phyloP scores from a whole-genome alignment of 2,329 filamentous ascomycete species.

The Lomentospora prolificans region DNA sequence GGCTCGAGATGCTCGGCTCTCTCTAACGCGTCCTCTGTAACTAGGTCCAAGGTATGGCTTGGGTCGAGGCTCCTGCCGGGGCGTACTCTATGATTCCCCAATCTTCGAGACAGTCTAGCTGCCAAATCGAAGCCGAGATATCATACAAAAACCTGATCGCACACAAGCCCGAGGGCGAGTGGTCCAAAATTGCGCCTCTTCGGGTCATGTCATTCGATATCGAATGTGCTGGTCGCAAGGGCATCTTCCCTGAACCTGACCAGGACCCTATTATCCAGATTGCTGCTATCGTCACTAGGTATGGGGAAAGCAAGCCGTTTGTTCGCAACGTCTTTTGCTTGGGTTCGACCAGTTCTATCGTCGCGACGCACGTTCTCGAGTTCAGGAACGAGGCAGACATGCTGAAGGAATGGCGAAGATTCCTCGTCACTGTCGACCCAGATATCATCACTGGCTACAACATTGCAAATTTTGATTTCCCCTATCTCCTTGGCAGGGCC shows the following conservation, averaged over 20 bases:
- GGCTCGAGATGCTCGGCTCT: conserved; percentile 7
- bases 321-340: conserved; percentile 94
- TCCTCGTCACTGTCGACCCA: conserved; percentile 80
- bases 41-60: conserved; percentile 87
- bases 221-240: conserved; percentile 94
- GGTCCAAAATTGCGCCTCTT: conserved; percentile 95
- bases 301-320: conserved; percentile 93
- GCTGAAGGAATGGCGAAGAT: conserved; percentile 87
- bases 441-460: conserved; percentile 99
- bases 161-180: conserved; percentile 83
- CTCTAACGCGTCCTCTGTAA: conserved; percentile 10
- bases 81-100: conserved; percentile 63
- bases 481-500: conserved; percentile 83
- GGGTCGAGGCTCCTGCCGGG: conserved; percentile 74
- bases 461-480: conserved; percentile 97
- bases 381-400: conserved; percentile 76
- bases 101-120: conserved; percentile 71
- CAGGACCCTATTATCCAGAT: conserved; percentile 96
- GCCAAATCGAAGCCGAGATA: conserved; percentile 87
- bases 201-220: conserved; percentile 96
- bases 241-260: conserved; percentile 89
- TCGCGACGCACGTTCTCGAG: conserved; percentile 85
- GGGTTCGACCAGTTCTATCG: conserved; percentile 84
- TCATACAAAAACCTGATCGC: conserved; percentile 76
- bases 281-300: conserved; percentile 87